Evolutionary conservation across 768 basidiomycete genomes (phyloP), one percentile per base, ranked within the genome.

Genomic region (Piloderma croceum): DNA sequence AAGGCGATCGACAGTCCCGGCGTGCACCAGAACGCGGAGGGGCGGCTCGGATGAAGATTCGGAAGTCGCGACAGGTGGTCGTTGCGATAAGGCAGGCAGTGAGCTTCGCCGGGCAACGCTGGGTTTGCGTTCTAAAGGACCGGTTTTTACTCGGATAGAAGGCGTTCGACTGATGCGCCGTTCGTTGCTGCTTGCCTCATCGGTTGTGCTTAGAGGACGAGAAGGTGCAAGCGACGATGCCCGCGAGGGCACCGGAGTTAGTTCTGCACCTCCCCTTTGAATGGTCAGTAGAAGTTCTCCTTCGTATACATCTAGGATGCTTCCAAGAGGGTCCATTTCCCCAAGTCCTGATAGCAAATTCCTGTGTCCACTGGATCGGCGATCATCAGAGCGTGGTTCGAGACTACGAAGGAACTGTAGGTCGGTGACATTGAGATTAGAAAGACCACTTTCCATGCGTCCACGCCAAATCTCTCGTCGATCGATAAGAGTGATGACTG

Each of bases 61-160:
- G 2, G 77, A 62, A 7, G 75, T 60, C 5, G 81, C 64, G 24
- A 81, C 68, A 38, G 71, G 79, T 5, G 75, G 65, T 11, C 77
- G 70, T 18, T 76, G 75, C 1, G 85, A 81, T 7, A 90, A 69
- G 0, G 83, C 76, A n/a, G 88, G 88, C 6, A 91, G 61, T 1
- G 88, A 91, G 49, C 76, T 89, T 15, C 88, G 70, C 13, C 84
- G 73, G 1, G 83, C 79, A 40, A 81, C 53, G 50, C 85, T 89
- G 13, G 80, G 67, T 59, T 90, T 88, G n/a, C 87, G 74, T 31
- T 89, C 84, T 31, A 88, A 50, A 0, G 79, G 71, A 21, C 77
- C 73, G 0, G 87, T 78, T 46, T 81, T 85, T 34, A 89, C 83
- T 15, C 88, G 79, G 38, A 90, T 86, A 3, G 84, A 87, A 2